phyloP scores from a whole-genome alignment of 106 monocot species.

The Narthecium ossifragum region DNA sequence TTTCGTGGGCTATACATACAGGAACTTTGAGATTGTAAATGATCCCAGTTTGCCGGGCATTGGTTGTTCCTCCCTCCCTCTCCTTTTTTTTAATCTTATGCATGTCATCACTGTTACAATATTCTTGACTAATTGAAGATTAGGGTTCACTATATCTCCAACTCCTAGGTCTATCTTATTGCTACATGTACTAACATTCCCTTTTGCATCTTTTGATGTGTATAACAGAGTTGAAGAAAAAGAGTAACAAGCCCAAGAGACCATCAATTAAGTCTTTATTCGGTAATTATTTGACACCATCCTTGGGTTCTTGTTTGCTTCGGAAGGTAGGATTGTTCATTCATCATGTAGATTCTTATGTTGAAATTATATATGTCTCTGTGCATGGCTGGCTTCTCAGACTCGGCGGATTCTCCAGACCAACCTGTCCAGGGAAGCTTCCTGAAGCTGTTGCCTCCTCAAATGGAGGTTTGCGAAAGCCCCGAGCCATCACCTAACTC shows the following conservation, averaged over 20 bases:
- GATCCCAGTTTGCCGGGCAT: constrained; percentile 34
- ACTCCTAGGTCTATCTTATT: too few relatives aligned
- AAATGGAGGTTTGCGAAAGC: constrained; percentile 53
- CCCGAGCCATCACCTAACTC: constrained; percentile 57
- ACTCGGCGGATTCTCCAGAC: constrained; percentile 25
- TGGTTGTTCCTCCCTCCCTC: constrained; percentile 8
- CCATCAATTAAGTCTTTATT: constrained; percentile 64
- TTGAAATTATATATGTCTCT: too few relatives aligned
- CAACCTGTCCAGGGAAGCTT: constrained; percentile 63
- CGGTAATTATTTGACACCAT: constrained; percentile 21
- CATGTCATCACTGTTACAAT: too few relatives aligned
- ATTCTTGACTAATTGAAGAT: too few relatives aligned
- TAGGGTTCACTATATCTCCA: too few relatives aligned
- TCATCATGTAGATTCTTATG: too few relatives aligned
- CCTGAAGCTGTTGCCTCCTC: constrained; percentile 64
- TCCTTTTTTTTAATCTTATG: neutral
- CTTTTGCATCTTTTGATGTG: neutral
- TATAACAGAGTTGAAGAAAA: constrained; percentile 60
- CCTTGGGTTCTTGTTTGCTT: neutral
- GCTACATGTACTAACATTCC: neutral
- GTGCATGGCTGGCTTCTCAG: constrained; percentile 18
- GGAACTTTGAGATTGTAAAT: constrained; percentile 41
- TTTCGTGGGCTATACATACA: constrained; percentile 45
- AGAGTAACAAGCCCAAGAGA: constrained; percentile 50
- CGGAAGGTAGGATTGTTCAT: neutral